These are phyloP conservation scores for Yamadazyma dushanensis DNA, from an alignment of 1,139 yeast species.

Conservation along the genomic window DNA sequence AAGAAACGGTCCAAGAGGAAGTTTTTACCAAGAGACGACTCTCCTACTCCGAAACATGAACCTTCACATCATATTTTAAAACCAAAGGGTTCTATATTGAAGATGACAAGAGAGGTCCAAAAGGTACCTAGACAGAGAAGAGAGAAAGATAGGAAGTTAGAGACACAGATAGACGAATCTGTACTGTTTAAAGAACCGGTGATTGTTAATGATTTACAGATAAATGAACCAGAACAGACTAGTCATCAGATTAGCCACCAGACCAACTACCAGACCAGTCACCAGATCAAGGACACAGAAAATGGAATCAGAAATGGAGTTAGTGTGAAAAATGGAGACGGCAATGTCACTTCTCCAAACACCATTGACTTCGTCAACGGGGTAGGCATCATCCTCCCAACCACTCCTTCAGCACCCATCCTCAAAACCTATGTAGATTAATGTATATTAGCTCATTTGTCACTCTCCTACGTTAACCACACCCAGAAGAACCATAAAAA, in stretches of 20 bases:
- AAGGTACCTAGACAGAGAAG: no score
- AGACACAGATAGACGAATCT: no score
- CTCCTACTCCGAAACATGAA: conserved; percentile 46
- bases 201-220: no score
- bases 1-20: conserved; percentile 2
- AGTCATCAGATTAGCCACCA: no score
- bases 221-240: no score
- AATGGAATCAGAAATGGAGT: no score
- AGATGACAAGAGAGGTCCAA: conserved; percentile 12
- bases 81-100: conserved; percentile 44
- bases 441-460: conserved; percentile 1
- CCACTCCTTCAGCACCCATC: conserved; percentile 8
- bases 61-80: conserved; percentile 45
- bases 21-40: conserved; percentile 14
- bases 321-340: no score
- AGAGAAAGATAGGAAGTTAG: no score
- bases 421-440: conserved; percentile 10
- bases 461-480: conserved; percentile 47
- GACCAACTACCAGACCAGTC: no score
- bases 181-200: no score
- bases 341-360: conserved; percentile 1
- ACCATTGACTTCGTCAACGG: conserved; percentile 6
- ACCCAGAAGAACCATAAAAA: conserved; percentile 74
- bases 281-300: no score
- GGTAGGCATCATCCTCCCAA: conserved; percentile 12